These are phyloP conservation scores for Trametes cubensis DNA, from an alignment of 768 basidiomycete species.

Conservation along the genomic window DNA sequence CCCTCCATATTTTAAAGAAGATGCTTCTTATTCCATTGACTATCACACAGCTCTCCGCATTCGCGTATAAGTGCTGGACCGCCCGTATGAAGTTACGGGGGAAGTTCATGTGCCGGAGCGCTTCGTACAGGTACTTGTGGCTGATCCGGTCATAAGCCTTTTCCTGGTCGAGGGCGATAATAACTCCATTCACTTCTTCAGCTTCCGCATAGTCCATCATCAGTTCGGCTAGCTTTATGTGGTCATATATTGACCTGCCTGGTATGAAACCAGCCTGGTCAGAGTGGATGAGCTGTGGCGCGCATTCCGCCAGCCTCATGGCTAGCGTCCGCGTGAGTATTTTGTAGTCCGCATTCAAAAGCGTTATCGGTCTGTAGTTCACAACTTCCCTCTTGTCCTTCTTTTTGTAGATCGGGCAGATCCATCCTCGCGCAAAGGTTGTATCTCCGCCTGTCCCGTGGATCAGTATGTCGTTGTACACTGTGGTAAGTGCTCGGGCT, in stretches of 20 bases:
- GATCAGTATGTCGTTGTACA: constrained; percentile 4
- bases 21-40: constrained; percentile 37
- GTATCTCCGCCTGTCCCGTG: not conserved
- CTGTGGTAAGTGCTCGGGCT: not conserved
- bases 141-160: constrained; percentile 26
- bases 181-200: constrained; percentile 17
- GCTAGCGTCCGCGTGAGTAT: constrained; percentile 33
- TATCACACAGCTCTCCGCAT: constrained; percentile 34
- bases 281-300: constrained; percentile 33
- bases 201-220: constrained; percentile 21
- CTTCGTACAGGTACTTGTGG: constrained; percentile 23
- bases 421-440: not conserved
- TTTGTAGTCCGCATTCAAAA: constrained; percentile 39
- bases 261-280: constrained; percentile 45
- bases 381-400: constrained; percentile 5
- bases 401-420: constrained; percentile 9
- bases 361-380: constrained; percentile 27
- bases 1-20: too few relatives aligned
- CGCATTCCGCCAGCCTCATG: constrained; percentile 18
- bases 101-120: constrained; percentile 12
- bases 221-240: constrained; percentile 31
- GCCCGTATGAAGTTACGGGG: constrained; percentile 26
- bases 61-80: constrained; percentile 34
- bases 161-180: constrained; percentile 25
- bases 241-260: constrained; percentile 37